Conservation (phyloP, 495 filamentous ascomycete species). For the Haplographium delicatum region DNA sequence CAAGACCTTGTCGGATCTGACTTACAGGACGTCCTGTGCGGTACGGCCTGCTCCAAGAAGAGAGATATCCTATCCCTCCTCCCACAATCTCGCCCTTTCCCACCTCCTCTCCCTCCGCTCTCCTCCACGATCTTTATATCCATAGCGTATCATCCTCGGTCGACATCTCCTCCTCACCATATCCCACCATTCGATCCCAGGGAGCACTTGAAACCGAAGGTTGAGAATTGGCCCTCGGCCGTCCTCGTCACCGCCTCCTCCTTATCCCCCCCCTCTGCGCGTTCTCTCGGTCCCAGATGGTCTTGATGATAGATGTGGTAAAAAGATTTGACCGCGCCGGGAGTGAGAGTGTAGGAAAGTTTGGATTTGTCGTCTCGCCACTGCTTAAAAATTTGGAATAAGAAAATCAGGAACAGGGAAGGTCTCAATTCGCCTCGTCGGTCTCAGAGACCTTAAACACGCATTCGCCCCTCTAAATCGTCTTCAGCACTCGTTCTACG, state of each 20-base stretch:
- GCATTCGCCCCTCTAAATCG: background rate
- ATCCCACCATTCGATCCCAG: background rate
- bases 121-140: background rate
- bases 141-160: background rate
- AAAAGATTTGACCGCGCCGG: slow-evolving; percentile 1
- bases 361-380: background rate
- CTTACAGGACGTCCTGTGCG: no score
- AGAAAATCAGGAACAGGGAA: background rate
- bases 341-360: slow-evolving; percentile 6
- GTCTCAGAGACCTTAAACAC: slow-evolving; percentile 15
- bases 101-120: background rate
- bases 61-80: background rate
- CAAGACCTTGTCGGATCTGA: no score
- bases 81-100: background rate
- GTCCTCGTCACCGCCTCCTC: background rate
- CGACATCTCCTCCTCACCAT: background rate
- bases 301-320: slow-evolving; percentile 13
- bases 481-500: background rate
- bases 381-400: no score
- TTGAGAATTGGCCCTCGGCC: background rate
- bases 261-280: background rate
- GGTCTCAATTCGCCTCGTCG: background rate
- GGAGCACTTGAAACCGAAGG: slow-evolving; percentile 3
- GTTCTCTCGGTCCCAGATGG: background rate
- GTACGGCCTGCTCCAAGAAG: background rate